Percentiles rank a stretch among this genome's conserved stretches.
Evolutionary conservation across 2,329 filamentous ascomycete genomes (phyloP).

Genomic region (Aotearoamyces nothofagi): DNA sequence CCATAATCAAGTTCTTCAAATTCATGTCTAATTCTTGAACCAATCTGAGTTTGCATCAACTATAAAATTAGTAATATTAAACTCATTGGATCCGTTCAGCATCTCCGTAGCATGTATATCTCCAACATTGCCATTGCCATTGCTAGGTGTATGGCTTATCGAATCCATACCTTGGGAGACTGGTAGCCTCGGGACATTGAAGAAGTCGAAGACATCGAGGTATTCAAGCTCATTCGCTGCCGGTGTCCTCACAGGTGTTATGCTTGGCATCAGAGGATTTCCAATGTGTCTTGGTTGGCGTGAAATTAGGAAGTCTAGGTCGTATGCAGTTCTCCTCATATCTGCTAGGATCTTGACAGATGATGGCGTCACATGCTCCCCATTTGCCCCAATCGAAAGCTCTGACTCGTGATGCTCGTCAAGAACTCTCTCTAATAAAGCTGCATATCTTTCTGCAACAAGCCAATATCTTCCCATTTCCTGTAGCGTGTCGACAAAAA

Average conservation of each 20-base stretch:
- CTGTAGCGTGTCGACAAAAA: conserved; percentile 68
- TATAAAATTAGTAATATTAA: conserved; percentile 68
- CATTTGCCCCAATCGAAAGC: conserved; percentile 38
- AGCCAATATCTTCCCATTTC: conserved; percentile 77
- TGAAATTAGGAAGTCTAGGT: conserved; percentile 79
- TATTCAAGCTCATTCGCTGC: conserved; percentile 78
- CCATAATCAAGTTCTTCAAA: no score
- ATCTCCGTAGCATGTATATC: conserved; percentile 18
- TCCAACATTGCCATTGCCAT: conserved; percentile 10
- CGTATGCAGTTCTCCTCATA: conserved; percentile 82
- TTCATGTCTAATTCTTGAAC: conserved; percentile 43
- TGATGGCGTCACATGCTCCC: conserved; percentile 62
- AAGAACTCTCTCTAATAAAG: conserved; percentile 65
- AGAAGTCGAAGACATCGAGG: conserved; percentile 86
- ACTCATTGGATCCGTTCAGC: conserved; percentile 32
- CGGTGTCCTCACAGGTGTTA: conserved; percentile 50
- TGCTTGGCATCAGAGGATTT: conserved; percentile 30
- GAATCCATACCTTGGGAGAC: conserved; percentile 21
- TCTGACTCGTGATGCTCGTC: conserved; percentile 76
- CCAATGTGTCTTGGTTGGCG: conserved; percentile 35
- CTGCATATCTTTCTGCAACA: conserved; percentile 69
- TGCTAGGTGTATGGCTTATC: no score
- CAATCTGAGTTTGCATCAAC: conserved; percentile 60
- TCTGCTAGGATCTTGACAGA: conserved; percentile 79
- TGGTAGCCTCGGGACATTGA: conserved; percentile 70